phyloP scores from a whole-genome alignment of 2,329 filamentous ascomycete genomes.

The Hypoxylon sp. region DNA sequence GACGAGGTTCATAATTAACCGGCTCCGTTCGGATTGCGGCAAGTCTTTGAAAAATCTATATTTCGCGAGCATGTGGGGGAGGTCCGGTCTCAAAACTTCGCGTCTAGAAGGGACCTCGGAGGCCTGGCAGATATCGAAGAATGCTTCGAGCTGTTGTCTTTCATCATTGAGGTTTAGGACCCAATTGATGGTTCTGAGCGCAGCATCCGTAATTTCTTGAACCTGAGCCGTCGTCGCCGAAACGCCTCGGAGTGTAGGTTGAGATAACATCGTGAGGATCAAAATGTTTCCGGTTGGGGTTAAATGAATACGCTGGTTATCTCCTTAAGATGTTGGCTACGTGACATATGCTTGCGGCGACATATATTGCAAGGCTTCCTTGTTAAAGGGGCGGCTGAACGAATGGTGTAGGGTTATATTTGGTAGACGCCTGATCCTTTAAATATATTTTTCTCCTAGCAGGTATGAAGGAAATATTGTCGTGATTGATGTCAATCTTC shows the following conservation, averaged over 20 bases:
- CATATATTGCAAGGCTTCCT: neutral
- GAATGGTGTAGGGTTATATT: neutral
- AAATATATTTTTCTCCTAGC: neutral
- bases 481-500: neutral
- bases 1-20: neutral
- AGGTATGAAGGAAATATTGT: neutral
- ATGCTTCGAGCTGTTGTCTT: neutral
- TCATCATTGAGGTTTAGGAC: neutral
- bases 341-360: neutral
- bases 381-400: neutral
- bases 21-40: neutral
- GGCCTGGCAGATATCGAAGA: neutral
- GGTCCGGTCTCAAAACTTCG: neutral
- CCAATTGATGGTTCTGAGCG: neutral
- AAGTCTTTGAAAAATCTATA: conserved; percentile 1
- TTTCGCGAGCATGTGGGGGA: neutral
- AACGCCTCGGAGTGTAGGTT: neutral
- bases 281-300: neutral
- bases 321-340: no score
- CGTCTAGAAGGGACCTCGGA: neutral
- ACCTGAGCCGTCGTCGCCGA: neutral
- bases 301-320: neutral
- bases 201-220: neutral
- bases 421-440: neutral
- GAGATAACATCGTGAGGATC: neutral